Evolutionary conservation across 1,139 yeast genomes (phyloP).

Genomic region (Taiozyma sp.): DNA sequence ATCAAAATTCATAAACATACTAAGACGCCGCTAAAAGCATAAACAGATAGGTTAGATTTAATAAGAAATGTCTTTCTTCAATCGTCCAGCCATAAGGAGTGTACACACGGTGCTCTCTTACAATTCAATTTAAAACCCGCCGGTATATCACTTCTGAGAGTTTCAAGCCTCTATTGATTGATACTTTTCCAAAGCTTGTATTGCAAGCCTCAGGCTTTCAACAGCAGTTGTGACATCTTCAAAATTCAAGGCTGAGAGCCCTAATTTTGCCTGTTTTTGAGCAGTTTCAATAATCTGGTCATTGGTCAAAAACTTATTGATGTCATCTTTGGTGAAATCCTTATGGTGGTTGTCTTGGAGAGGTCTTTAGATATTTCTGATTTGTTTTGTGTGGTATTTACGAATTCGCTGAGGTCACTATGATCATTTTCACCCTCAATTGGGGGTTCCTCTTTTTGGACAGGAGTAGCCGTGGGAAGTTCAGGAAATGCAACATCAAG

Average conservation of each 20-base stretch:
- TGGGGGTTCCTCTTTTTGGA: not conserved
- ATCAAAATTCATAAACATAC: no score
- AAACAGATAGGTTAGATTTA: no score
- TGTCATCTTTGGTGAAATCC: slow-evolving; percentile 24
- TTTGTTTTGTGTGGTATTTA: not conserved
- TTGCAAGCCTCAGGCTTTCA: slow-evolving; percentile 1
- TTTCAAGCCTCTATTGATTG: not conserved
- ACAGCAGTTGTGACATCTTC: slow-evolving; percentile 68
- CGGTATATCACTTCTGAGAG: no score
- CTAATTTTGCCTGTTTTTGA: slow-evolving; percentile 74
- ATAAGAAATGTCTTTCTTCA: no score
- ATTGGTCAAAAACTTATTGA: slow-evolving; percentile 43
- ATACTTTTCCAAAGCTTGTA: not conserved
- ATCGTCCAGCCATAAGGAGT: no score
- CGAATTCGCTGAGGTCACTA: not conserved
- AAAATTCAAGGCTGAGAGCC: slow-evolving; percentile 78
- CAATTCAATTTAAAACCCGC: no score
- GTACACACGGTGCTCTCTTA: no score
- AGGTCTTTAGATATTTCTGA: not conserved
- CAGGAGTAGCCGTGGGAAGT: not conserved
- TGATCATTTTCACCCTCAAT: not conserved
- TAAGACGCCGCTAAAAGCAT: no score
- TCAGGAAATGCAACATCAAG: not conserved
- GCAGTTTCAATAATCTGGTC: slow-evolving; percentile 53
- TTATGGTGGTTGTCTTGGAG: not conserved